Conservation (phyloP, 345 rosid genomes). For the Nephelium lappaceum region DNA sequence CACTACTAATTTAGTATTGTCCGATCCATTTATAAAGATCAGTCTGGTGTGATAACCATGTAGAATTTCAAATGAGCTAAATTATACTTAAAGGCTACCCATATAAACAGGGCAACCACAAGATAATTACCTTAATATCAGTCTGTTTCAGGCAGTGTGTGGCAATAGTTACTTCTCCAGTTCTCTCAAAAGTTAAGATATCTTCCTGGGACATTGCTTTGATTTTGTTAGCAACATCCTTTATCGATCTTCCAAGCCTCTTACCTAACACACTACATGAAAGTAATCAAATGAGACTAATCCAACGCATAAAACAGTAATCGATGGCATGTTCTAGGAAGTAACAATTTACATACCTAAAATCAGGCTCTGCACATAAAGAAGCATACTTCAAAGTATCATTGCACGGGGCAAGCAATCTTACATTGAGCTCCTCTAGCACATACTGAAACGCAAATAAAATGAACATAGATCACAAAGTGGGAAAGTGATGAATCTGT, state of each 20-base stretch:
- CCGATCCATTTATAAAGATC: too few species aligned
- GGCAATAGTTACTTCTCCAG: slow-evolving; percentile 79
- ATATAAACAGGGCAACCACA: not conserved
- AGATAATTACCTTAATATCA: slow-evolving; percentile 75
- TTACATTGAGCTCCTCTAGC: slow-evolving; percentile 87
- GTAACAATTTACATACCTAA: slow-evolving; percentile 57
- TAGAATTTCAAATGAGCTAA: too few species aligned
- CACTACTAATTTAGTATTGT: too few species aligned
- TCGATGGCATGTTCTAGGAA: slow-evolving; percentile 4
- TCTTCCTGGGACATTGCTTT: slow-evolving; percentile 83
- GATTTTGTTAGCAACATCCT: slow-evolving; percentile 76
- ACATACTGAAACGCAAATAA: slow-evolving; percentile 65
- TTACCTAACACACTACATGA: slow-evolving; percentile 73
- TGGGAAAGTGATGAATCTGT: not conserved
- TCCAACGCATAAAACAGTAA: slow-evolving; percentile 14
- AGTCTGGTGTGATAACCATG: too few species aligned
- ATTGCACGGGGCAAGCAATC: slow-evolving; percentile 74
- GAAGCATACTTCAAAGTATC: slow-evolving; percentile 87
- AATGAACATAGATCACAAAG: slow-evolving; percentile 11
- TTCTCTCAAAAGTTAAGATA: slow-evolving; percentile 73
- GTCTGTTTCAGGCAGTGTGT: slow-evolving; percentile 60
- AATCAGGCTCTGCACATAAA: slow-evolving; percentile 95
- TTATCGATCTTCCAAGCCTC: slow-evolving; percentile 95
- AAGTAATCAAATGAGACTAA: slow-evolving; percentile 27
- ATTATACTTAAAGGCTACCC: too few species aligned